A percentile compares a stretch with the other conserved stretches of the same genome.
Conservation (phyloP, 805 yeast species). For the Zygosaccharomyces kombuchaensis region DNA sequence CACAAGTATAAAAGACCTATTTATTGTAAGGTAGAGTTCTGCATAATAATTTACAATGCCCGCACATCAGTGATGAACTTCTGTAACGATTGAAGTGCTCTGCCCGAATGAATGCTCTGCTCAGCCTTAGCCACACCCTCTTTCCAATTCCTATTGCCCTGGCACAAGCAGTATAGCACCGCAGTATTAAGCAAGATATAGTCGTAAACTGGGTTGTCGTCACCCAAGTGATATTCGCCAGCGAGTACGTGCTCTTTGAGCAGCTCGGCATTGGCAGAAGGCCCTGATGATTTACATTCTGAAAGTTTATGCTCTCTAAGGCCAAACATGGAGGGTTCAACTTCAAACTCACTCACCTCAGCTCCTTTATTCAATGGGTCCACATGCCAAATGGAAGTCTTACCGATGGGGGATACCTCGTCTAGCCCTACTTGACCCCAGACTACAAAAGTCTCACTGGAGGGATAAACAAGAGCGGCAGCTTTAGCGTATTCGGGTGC, state of each 20-base stretch:
- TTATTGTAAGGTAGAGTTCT: background rate
- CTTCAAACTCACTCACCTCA: conserved; percentile 39
- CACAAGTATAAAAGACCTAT: background rate
- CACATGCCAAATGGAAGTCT: conserved; percentile 74
- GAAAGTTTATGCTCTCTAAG: conserved; percentile 65
- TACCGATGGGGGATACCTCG: conserved; percentile 88
- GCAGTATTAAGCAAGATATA: conserved; percentile 88
- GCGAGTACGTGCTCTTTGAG: conserved; percentile 38
- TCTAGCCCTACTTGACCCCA: conserved; percentile 92
- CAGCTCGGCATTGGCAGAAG: conserved; percentile 72
- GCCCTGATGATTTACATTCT: conserved; percentile 78
- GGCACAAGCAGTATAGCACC: conserved; percentile 77
- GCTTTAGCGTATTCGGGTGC: conserved; percentile 86
- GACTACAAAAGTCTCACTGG: conserved; percentile 69
- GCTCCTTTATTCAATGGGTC: conserved; percentile 38
- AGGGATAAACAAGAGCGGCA: conserved; percentile 50
- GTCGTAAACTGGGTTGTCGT: conserved; percentile 66
- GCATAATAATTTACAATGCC: conserved; percentile 3
- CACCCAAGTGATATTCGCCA: conserved; percentile 44
- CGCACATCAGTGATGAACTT: conserved; percentile 39
- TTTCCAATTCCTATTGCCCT: conserved; percentile 62
- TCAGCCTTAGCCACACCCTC: conserved; percentile 75
- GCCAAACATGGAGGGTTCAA: conserved; percentile 78
- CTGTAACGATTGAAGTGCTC: conserved; percentile 57
- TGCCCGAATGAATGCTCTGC: conserved; percentile 60